phyloP scores from a whole-genome alignment of 208 protist species.

The Balamuthia mandrillaris region DNA sequence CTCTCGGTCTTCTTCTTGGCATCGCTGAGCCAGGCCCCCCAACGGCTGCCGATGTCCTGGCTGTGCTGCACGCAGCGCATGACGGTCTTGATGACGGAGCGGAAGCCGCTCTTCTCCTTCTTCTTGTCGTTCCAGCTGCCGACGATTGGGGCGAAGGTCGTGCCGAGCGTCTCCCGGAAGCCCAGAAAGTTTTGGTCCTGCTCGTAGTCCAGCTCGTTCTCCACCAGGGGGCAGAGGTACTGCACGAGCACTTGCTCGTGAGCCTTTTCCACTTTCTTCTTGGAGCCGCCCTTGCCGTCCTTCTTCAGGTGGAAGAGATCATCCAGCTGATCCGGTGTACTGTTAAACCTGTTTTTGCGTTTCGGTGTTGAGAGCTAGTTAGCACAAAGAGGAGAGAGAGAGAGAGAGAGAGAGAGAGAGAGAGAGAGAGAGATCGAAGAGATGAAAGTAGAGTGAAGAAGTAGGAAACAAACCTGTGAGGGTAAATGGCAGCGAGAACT shows the following conservation, averaged over 20 bases:
- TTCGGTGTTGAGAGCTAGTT: too few species aligned
- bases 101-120: constrained; percentile 4
- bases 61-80: constrained; percentile 27
- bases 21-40: constrained; percentile 23
- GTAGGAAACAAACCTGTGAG: background rate
- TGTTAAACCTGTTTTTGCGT: background rate
- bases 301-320: constrained; percentile 19
- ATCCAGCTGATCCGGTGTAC: background rate
- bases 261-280: constrained; percentile 38
- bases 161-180: constrained; percentile 9
- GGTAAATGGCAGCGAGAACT: constrained; percentile 18
- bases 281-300: background rate
- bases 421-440: background rate
- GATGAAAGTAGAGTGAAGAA: background rate
- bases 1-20: constrained; percentile 10
- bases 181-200: constrained; percentile 6
- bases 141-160: background rate
- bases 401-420: background rate
- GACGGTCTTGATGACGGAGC: constrained; percentile 20
- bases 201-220: background rate
- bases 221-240: background rate
- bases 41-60: background rate
- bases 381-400: background rate
- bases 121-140: constrained; percentile 39
- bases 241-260: background rate